Evolutionary conservation across 208 protist species (phyloP), one percentile per base, ranked within the genome.

Genomic region (Angomonas desouzai): DNA sequence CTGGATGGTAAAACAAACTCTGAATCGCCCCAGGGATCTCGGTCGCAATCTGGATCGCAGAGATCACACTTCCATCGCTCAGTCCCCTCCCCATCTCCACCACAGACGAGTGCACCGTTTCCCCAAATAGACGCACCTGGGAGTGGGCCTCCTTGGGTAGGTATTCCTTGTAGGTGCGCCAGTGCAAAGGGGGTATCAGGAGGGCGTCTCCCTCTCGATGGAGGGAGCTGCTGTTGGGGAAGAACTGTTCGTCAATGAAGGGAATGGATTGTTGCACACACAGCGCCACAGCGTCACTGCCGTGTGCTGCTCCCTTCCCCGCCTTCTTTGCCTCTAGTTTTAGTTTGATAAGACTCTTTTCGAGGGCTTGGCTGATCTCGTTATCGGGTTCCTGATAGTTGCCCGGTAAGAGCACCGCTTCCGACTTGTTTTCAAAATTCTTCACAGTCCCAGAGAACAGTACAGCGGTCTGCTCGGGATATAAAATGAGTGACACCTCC

Each of bases 161-260:
- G 34, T 83, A 91, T 48, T 66, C 72, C 9, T 23, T 25, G 0
- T 78, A 74, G 33, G 73, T 66, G 11, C 70, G 74, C 84, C 84
- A 91, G 22, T 70, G 72, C 30, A 91, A 32, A 1, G 56, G 51
- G 4, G 59, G 60, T 1, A 79, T 13, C 75, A 64, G 58, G 43
- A 23, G 55, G 40, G 79, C 60, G 30, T 43, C n/a, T 59, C 25
- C 7, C 47, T 62, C 3, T 1, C 49, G 45, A 59, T 59, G 72
- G 68, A 91, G 73, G 18, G 73, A 72, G 6, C 43, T 22, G 53
- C 77, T 66, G 30, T 55, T 48, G 18, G 84, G 80, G 45, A 48
- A 70, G 36, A 91, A 91, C 16, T 68, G 36, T 18, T 65, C 56
- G 59, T 91, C 85, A 9, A 88, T 78, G 64, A 86, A 88, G 3